Evolutionary conservation across 352 stramenopile genomes (phyloP).

Genomic region (Plasmopara muralis): DNA sequence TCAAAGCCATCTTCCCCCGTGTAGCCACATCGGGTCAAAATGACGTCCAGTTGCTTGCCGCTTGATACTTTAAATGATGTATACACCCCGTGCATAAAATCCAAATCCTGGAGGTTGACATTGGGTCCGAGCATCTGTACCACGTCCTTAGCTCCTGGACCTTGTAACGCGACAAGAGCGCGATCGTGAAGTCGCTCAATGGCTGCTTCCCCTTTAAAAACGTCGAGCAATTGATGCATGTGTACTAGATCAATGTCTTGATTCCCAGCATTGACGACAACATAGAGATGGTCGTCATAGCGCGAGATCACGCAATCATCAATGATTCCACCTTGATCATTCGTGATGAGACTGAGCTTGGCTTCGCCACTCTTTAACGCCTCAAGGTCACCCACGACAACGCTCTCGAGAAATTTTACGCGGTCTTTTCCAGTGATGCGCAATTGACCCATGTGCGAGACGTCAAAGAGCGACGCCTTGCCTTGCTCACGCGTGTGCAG

Average conservation of each 20-base stretch:
- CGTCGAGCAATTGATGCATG: conserved; percentile 82
- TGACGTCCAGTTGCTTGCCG: conserved; percentile 68
- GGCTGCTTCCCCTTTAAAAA: conserved; percentile 87
- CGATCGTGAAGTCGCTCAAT: conserved; percentile 93
- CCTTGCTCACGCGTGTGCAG: conserved; percentile 62
- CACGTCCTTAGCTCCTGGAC: conserved; percentile 85
- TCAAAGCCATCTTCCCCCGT: conserved; percentile 99
- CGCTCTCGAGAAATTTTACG: conserved; percentile 92
- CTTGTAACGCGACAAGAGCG: conserved; percentile 94
- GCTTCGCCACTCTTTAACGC: conserved; percentile 81
- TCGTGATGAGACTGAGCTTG: conserved; percentile 94
- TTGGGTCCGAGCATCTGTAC: conserved; percentile 79
- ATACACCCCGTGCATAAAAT: conserved; percentile 95
- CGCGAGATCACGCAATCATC: conserved; percentile 98
- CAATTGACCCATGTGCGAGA: conserved; percentile 98
- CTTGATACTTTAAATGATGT: conserved; percentile 54
- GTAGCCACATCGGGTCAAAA: conserved; percentile 96
- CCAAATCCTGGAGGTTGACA: conserved; percentile 89
- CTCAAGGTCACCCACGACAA: conserved; percentile 94
- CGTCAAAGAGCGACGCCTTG: conserved; percentile 95
- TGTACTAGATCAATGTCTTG: conserved; percentile 95
- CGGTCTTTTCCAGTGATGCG: conserved; percentile 91
- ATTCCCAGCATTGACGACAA: conserved; percentile 98
- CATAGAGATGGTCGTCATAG: conserved; percentile 89
- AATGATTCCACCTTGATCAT: conserved; percentile 94